These are phyloP conservation scores for Claviceps sp. DNA, from an alignment of 2,329 filamentous ascomycete species.

Conservation along the genomic window DNA sequence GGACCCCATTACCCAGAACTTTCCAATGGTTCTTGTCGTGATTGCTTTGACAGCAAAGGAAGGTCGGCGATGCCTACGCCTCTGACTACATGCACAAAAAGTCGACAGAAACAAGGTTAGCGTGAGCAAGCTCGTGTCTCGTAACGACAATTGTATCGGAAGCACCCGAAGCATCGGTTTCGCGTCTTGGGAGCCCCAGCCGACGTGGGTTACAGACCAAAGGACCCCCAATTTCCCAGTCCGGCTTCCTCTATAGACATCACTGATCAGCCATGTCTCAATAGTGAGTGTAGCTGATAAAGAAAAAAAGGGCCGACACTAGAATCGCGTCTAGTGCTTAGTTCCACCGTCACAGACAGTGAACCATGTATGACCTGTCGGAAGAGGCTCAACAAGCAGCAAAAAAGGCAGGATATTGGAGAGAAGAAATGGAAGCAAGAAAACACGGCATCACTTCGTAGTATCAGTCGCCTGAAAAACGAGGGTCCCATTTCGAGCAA, in stretches of 20 bases:
- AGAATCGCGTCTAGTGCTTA: neutral
- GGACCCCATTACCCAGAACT: neutral
- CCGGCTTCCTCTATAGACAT: neutral
- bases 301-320: neutral
- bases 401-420: neutral
- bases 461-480: neutral
- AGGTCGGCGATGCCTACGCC: neutral
- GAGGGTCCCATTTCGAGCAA: neutral
- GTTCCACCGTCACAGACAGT: neutral
- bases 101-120: neutral
- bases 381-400: neutral
- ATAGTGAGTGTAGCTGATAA: neutral
- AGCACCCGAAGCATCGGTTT: too few relatives aligned
- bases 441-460: neutral
- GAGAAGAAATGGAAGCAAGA: neutral
- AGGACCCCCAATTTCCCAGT: neutral
- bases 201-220: neutral
- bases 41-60: neutral
- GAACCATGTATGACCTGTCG: neutral
- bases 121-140: neutral
- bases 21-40: neutral
- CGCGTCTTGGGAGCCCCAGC: neutral
- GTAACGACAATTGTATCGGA: neutral
- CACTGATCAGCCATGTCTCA: neutral
- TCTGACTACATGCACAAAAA: neutral